phyloP scores from a whole-genome alignment of 163 green algal genomes.

The Trebouxiophyceae sp. region DNA sequence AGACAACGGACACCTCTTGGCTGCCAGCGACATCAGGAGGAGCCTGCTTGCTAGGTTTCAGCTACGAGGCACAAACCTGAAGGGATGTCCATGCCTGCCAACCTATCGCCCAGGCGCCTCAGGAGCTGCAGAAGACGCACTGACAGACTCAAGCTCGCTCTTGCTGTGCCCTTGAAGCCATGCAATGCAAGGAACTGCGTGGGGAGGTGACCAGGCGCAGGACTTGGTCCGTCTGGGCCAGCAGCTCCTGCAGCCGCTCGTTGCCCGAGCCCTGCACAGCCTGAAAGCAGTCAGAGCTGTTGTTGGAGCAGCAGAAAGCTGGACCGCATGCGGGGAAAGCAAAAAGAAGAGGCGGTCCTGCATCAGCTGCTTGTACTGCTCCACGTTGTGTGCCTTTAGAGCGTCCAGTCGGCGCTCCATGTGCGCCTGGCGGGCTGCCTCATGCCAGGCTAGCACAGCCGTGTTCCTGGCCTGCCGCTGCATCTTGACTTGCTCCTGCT shows the following conservation, averaged over 20 bases:
- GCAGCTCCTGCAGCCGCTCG: neutral
- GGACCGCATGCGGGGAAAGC: too few relatives aligned
- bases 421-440: neutral
- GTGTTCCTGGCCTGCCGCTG: neutral
- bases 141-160: neutral
- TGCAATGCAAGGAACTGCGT: too few relatives aligned
- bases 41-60: neutral
- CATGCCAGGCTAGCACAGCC: neutral
- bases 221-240: neutral
- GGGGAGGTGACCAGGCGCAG: neutral
- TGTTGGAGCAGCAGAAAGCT: too few relatives aligned
- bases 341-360: neutral
- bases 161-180: neutral
- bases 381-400: neutral
- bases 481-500: neutral
- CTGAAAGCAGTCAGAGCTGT: neutral
- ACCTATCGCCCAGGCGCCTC: neutral
- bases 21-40: too few relatives aligned
- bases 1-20: too few relatives aligned
- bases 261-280: neutral
- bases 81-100: neutral
- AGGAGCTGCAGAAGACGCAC: neutral
- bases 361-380: neutral
- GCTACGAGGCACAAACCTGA: neutral
- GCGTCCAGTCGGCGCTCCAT: neutral